Base-by-base conservation (phyloP, 805 yeast species). In the Pichia deserticola region DNA sequence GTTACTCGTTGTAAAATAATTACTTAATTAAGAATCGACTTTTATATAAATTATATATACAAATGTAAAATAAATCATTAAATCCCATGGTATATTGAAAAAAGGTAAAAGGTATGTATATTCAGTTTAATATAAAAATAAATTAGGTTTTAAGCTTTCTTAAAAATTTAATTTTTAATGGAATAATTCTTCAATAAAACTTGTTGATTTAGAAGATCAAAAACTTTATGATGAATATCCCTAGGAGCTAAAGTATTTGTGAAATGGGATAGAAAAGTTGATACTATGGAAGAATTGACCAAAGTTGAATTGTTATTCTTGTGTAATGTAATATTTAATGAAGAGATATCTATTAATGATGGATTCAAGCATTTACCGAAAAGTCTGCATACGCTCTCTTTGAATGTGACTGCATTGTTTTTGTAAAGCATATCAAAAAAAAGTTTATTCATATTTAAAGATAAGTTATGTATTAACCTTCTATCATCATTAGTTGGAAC, bases 1-100 rank as follows among this genome's bases (percentile, higher is more conserved):
- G 82, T 84, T 7, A 76, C 85, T 3, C 77, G 84, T 61, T 81
- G 86, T 66, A 83, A 82, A 61, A 76, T 81, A 39, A 67, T 81
- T 13, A 72, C 69, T 20, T 20, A 20, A 20, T 20, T 20, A 20
- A 20, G 20, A 20, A 20, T 52, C 67, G 36, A 32, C 13, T 33
- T 3, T 8, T n/a, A 7, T 30, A 43, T 5, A 32, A 33, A 20
- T 20, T 20, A 20, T 20, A 20, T 20, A 20, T 20, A 20, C 20
- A 20, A 20, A 20, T 20, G 20, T 20, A 20, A 20, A 20, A 20
- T 20, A 20, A 20, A 20, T 20, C 20, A 20, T 20, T 20, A 20
- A 20, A 20, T 20, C 20, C 20, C 20, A 20, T 20, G 20, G 20
- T 20, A 20, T 20, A 20, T 20, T 20, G 20, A 20, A 39, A 39